A percentile compares a stretch with the other conserved stretches of the same genome.
Evolutionary conservation across 2,329 filamentous ascomycete species (phyloP).

Genomic region (Epichloe amarillans): DNA sequence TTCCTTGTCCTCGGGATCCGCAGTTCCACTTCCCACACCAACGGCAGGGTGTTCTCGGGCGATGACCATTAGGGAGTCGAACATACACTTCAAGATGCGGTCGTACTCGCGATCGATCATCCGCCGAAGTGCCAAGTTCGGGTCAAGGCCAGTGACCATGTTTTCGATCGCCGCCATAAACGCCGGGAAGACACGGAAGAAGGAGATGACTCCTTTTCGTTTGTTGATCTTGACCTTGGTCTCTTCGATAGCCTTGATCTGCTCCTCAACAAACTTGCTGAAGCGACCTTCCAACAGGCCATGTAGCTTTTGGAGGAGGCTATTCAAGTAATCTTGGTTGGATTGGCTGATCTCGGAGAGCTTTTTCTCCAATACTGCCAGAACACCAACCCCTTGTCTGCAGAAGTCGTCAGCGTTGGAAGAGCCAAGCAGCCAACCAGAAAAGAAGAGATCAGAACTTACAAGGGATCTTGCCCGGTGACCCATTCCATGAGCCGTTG

Average conservation of each 20-base stretch:
- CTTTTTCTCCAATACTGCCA: slow-evolving; percentile 67
- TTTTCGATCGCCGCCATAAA: slow-evolving; percentile 77
- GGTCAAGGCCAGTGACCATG: slow-evolving; percentile 52
- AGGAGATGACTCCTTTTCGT: slow-evolving; percentile 88
- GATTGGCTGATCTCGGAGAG: slow-evolving; percentile 70
- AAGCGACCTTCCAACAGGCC: slow-evolving; percentile 62
- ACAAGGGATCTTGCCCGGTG: slow-evolving; percentile 66
- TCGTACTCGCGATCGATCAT: slow-evolving; percentile 80
- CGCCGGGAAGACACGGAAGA: slow-evolving; percentile 83
- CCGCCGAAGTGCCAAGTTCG: slow-evolving; percentile 50
- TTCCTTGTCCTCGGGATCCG: slow-evolving; percentile 77
- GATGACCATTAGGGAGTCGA: slow-evolving; percentile 91
- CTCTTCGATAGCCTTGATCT: slow-evolving; percentile 90
- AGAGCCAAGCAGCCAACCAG: neutral
- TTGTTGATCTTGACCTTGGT: slow-evolving; percentile 99
- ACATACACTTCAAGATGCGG: slow-evolving; percentile 87
- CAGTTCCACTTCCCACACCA: slow-evolving; percentile 27
- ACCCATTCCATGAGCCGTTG: slow-evolving; percentile 76
- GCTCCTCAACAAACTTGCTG: slow-evolving; percentile 82
- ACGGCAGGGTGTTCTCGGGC: slow-evolving; percentile 54
- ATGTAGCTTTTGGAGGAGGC: slow-evolving; percentile 67
- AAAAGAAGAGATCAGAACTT: slow-evolving; percentile 29
- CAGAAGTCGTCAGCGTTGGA: slow-evolving; percentile 7
- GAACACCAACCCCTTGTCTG: slow-evolving; percentile 78
- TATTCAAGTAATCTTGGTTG: slow-evolving; percentile 83